Evolutionary conservation across 352 stramenopile species (phyloP).

Genomic region (Phytophthora uliginosa): DNA sequence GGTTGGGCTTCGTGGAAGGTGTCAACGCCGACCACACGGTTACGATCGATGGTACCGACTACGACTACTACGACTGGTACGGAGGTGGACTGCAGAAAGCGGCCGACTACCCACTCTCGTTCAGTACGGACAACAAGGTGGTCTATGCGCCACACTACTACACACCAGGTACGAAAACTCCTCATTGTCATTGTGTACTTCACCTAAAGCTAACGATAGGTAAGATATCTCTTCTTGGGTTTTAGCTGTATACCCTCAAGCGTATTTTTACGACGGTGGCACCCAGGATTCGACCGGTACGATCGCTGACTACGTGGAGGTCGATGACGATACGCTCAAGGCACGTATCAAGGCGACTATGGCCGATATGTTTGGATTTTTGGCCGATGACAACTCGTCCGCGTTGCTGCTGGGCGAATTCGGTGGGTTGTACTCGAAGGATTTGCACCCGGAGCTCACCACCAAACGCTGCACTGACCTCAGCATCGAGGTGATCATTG

Average conservation of each 20-base stretch:
- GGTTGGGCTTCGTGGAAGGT: slow-evolving; percentile 81
- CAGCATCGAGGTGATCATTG: slow-evolving; percentile 59
- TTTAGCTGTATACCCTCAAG: slow-evolving; percentile 58
- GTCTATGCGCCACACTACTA: slow-evolving; percentile 86
- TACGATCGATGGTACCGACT: slow-evolving; percentile 54
- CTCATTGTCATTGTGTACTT: not conserved
- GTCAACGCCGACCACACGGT: slow-evolving; percentile 59
- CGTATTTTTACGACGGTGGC: slow-evolving; percentile 67
- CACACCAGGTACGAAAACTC: slow-evolving; percentile 36
- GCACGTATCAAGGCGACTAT: slow-evolving; percentile 63
- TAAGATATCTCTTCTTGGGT: not conserved
- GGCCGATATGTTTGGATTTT: slow-evolving; percentile 78
- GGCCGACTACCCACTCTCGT: slow-evolving; percentile 51
- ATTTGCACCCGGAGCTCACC: slow-evolving; percentile 56
- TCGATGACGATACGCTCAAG: slow-evolving; percentile 58
- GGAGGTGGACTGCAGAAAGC: slow-evolving; percentile 60
- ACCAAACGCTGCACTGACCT: slow-evolving; percentile 58
- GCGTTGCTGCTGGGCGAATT: slow-evolving; percentile 73
- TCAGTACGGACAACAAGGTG: slow-evolving; percentile 68
- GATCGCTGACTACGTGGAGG: slow-evolving; percentile 58
- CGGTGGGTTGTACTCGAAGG: slow-evolving; percentile 61
- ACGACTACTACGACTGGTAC: slow-evolving; percentile 78
- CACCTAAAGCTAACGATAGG: too few relatives aligned
- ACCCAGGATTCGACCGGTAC: slow-evolving; percentile 39
- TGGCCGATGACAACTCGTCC: slow-evolving; percentile 55